phyloP scores from a whole-genome alignment of 2,329 filamentous ascomycete genomes.

The Ophiocordyceps camponoti-saundersi region DNA sequence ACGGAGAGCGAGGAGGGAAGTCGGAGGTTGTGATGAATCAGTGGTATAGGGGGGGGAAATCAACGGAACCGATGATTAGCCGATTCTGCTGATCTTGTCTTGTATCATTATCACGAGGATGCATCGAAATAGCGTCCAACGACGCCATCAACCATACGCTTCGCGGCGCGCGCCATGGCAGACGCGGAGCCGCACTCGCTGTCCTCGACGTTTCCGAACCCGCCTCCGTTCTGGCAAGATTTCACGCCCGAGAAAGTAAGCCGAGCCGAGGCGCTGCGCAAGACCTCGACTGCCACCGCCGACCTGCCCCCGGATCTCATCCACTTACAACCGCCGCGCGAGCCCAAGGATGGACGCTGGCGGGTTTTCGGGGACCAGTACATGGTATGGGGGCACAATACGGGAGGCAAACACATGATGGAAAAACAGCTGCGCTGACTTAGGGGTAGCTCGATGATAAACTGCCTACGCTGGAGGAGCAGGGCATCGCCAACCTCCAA shows the following conservation, averaged over 20 bases:
- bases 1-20: not conserved
- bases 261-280: constrained; percentile 29
- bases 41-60: not conserved
- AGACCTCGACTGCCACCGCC: constrained; percentile 1
- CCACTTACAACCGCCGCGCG: constrained; percentile 65
- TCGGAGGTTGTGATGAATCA: not conserved
- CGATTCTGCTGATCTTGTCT: not conserved
- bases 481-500: constrained; percentile 51
- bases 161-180: constrained; percentile 30
- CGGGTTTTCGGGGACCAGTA: constrained; percentile 56
- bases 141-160: not conserved
- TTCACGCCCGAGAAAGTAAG: constrained; percentile 65
- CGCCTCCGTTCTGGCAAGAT: constrained; percentile 77
- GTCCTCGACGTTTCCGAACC: constrained; percentile 62
- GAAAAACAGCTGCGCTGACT: not conserved
- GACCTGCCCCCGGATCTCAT: constrained; percentile 51
- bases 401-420: not conserved
- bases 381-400: constrained; percentile 19
- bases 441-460: constrained; percentile 34
- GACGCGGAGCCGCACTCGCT: constrained; percentile 29
- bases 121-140: not conserved
- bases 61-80: not conserved
- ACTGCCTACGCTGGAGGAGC: constrained; percentile 50
- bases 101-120: not conserved
- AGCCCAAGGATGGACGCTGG: constrained; percentile 55